Evolutionary conservation across 352 stramenopile genomes (phyloP).

Genomic region (Salisapilia sapeloensis): DNA sequence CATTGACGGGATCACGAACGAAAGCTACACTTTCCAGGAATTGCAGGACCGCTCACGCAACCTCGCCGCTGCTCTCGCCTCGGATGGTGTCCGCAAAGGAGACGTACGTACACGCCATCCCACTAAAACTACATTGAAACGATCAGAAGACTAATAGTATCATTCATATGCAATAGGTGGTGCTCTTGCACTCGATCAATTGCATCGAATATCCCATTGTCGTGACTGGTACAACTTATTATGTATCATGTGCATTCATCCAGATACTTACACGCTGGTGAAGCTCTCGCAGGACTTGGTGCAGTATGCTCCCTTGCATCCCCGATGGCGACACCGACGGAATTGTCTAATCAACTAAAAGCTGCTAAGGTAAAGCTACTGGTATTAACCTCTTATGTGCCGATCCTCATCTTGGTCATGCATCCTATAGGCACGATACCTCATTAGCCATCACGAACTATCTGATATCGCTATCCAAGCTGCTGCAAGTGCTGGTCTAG

Average conservation of each 20-base stretch:
- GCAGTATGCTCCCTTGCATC: conserved; percentile 37
- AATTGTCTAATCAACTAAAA: conserved; percentile 26
- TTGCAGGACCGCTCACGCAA: conserved; percentile 14
- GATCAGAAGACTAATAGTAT: conserved; percentile 1
- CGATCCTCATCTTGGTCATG: too few relatives aligned
- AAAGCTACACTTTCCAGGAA: conserved; percentile 23
- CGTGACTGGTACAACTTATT: conserved; percentile 17
- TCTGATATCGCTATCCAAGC: conserved; percentile 26
- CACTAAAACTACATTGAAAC: neutral
- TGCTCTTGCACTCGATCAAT: conserved; percentile 52
- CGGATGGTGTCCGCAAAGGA: conserved; percentile 25
- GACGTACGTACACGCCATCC: conserved; percentile 10
- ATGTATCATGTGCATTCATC: neutral
- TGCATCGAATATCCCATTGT: conserved; percentile 43
- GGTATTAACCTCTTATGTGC: too few relatives aligned
- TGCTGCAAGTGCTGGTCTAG: conserved; percentile 8
- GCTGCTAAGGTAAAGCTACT: conserved; percentile 24
- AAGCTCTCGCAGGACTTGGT: conserved; percentile 26
- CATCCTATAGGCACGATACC: conserved; percentile 25
- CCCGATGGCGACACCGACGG: conserved; percentile 25
- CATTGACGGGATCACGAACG: conserved; percentile 32
- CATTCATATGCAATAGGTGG: conserved; percentile 8
- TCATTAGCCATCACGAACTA: conserved; percentile 35
- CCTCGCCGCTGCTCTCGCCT: conserved; percentile 20
- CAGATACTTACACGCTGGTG: too few relatives aligned